A percentile compares a stretch with the other conserved stretches of the same genome.
Evolutionary conservation across 2,329 filamentous ascomycete genomes (phyloP).

Genomic region (Alternaria sp.): DNA sequence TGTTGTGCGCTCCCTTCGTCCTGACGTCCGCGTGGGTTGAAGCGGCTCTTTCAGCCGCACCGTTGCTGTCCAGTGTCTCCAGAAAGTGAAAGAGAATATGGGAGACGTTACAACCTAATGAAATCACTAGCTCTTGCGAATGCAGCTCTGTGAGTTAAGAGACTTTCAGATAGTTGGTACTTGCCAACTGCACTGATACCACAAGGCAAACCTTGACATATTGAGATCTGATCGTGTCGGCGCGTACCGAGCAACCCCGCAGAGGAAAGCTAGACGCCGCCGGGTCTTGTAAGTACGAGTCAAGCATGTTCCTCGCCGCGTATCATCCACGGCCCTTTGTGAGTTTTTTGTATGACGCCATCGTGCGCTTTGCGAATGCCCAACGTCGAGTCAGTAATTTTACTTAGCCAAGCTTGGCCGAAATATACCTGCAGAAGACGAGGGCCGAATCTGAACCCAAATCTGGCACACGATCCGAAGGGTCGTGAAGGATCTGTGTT

Average conservation of each 20-base stretch:
- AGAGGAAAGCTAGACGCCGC: not conserved
- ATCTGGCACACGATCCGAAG: slow-evolving; percentile 7
- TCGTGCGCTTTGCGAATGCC: slow-evolving; percentile 7
- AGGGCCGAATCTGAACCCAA: slow-evolving; percentile 1
- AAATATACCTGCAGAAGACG: not conserved
- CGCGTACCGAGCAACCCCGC: slow-evolving; percentile 14
- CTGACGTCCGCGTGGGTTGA: not conserved
- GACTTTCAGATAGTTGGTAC: not conserved
- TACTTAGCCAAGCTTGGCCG: not conserved
- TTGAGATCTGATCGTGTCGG: slow-evolving; percentile 10
- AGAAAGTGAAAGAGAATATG: not conserved
- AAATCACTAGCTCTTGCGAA: not conserved
- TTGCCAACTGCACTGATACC: not conserved
- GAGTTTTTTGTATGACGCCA: slow-evolving; percentile 9
- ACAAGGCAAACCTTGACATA: not conserved
- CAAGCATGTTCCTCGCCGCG: not conserved
- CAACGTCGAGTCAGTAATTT: slow-evolving; percentile 6
- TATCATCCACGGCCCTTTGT: not conserved
- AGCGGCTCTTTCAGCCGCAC: slow-evolving; percentile 4
- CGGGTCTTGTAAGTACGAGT: not conserved
- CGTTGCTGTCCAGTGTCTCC: not conserved
- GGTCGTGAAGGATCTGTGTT: slow-evolving; percentile 2
- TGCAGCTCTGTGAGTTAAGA: not conserved
- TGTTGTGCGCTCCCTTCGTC: slow-evolving; percentile 1
- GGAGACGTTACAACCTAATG: not conserved